phyloP scores from a whole-genome alignment of 192 early-diverging fungal species.

The Phycomyces nitens region DNA sequence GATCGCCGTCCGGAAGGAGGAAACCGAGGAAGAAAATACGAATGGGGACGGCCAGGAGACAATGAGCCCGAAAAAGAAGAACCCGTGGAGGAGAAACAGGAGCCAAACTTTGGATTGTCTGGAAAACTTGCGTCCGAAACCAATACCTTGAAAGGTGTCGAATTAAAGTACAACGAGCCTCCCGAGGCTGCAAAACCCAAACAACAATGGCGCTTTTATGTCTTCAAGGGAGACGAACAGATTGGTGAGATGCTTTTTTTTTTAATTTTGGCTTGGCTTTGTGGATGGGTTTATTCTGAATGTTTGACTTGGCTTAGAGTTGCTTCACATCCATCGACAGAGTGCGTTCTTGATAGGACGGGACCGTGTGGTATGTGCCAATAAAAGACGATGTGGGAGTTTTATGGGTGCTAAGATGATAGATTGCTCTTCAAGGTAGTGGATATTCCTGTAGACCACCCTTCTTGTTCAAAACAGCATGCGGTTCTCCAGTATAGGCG shows the following conservation, averaged over 20 bases:
- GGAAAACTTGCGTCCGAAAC: conserved; percentile 86
- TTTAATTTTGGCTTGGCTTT: background rate
- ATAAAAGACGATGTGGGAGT: background rate
- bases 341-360: conserved; percentile 86
- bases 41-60: conserved; percentile 38
- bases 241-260: conserved; percentile 49
- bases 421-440: conserved; percentile 50
- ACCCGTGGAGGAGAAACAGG: conserved; percentile 49
- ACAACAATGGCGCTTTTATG: conserved; percentile 79
- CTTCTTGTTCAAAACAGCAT: conserved; percentile 92
- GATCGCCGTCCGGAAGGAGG: conserved; percentile 3
- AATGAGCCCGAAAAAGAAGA: conserved; percentile 35
- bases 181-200: conserved; percentile 80
- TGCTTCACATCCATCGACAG: conserved; percentile 81
- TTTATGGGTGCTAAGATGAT: background rate
- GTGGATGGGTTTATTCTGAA: background rate
- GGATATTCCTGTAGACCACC: conserved; percentile 94
- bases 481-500: conserved; percentile 88
- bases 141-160: conserved; percentile 83
- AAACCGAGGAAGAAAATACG: conserved; percentile 23
- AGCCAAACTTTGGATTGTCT: conserved; percentile 83
- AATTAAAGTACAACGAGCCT: conserved; percentile 91
- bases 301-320: conserved; percentile 49
- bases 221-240: conserved; percentile 90
- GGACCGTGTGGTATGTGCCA: conserved; percentile 64